Base-by-base conservation (phyloP, 306 rosid species). In the Oxytropis ochrocephala region DNA sequence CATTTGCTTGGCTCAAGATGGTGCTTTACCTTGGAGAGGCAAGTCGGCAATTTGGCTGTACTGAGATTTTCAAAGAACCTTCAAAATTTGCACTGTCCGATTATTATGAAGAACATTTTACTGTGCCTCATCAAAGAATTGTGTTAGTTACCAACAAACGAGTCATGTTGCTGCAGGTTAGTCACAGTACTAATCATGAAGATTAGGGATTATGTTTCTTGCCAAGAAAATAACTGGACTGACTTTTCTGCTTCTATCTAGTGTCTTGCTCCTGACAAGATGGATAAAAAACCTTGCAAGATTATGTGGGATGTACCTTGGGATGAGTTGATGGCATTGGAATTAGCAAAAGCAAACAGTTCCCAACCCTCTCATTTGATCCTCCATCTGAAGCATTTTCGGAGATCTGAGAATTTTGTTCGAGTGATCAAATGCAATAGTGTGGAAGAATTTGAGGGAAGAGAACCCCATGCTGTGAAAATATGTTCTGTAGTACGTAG, bases 31-130 rank as follows among this genome's bases (percentile, higher is more conserved):
- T 94, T 42, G 99, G 87, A 60, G 99, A 91, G 87, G 92, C 92
- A 67, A 89, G 97, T 69, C 89, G 85, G 43, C 92, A 80, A 43
- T 94, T 94, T 54, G 96, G 99, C 63, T 94, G 97, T 82, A 85
- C 99, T 66, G 96, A 91, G 62, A 70, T 94, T 74, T 94, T 94
- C 87, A 94, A 88, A 85, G 99, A 91, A 76, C 97, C 96, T 80
- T 94, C 99, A 52, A 94, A 94, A 75, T 94, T 79, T 71, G 97
- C 99, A 0, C 80, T 83, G 86, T 88, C 99, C 68, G 99, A 94
- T 83, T 87, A 81, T 75, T 94, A 94, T 73, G 97, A 87, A 80
- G 92, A 83, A 39, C 92, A 91, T 71, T 94, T 87, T 70, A 66
- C 56, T 44, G 95, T 91, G 73, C 89, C 97, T 14, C 79, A 83